Conservation (phyloP, 2,329 filamentous ascomycete species). For the Alternaria arborescens region DNA sequence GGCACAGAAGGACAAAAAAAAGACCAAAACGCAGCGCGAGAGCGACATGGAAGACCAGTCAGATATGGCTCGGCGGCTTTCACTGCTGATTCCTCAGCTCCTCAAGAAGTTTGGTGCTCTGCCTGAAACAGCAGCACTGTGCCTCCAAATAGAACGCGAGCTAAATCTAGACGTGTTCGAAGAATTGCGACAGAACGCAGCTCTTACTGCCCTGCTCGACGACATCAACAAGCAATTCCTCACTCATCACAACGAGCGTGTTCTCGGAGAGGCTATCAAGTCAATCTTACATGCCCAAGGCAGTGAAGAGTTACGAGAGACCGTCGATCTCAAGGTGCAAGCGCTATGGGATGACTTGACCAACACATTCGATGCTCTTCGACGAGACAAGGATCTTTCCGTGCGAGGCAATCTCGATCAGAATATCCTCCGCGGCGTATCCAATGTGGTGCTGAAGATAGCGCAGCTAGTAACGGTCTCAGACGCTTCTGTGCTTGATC, state of each 20-base stretch:
- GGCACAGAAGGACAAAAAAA: conserved; percentile 65
- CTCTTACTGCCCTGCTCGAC: conserved; percentile 82
- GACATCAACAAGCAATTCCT: conserved; percentile 95
- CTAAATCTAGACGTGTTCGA: conserved; percentile 89
- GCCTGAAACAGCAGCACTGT: conserved; percentile 83
- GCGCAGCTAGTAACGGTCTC: conserved; percentile 81
- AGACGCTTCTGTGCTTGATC: conserved; percentile 78
- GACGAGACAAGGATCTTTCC: conserved; percentile 74
- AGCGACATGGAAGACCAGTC: conserved; percentile 78
- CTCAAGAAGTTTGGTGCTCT: conserved; percentile 94
- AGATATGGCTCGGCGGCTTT: conserved; percentile 78
- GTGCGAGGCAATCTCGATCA: conserved; percentile 73
- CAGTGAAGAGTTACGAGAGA: conserved; percentile 87
- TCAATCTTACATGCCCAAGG: conserved; percentile 85
- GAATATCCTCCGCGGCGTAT: conserved; percentile 72
- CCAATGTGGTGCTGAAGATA: conserved; percentile 78
- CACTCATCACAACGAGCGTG: conserved; percentile 85
- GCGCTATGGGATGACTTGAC: conserved; percentile 86
- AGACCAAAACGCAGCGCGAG: conserved; percentile 62
- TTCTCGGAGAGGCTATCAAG: conserved; percentile 82
- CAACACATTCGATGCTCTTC: conserved; percentile 75
- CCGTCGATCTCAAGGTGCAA: conserved; percentile 80
- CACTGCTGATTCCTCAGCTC: conserved; percentile 80
- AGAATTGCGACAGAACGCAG: conserved; percentile 85
- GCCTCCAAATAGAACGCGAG: conserved; percentile 84